Evolutionary conservation across 73 alveolate species (phyloP).

Genomic region (Uronychia binucleata): DNA sequence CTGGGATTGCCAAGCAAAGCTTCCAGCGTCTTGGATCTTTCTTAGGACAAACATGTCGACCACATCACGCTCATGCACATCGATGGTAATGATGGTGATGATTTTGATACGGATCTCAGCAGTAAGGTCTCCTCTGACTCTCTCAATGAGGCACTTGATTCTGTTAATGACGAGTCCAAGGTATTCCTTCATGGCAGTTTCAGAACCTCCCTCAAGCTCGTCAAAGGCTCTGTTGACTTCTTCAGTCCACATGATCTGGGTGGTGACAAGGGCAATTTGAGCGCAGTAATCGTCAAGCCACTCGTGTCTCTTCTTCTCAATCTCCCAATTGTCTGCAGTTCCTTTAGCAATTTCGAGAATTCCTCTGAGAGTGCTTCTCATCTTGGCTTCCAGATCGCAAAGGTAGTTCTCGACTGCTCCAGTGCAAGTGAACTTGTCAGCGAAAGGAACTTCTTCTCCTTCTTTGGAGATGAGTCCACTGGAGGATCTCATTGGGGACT

Average conservation of each 20-base stretch:
- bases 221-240: constrained; percentile 98
- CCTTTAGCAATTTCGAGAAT: constrained; percentile 87
- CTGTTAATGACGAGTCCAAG: constrained; percentile 71
- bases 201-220: constrained; percentile 98
- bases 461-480: constrained; percentile 80
- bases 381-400: constrained; percentile 88
- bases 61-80: constrained; percentile 99
- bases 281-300: constrained; percentile 99
- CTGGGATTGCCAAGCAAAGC: constrained; percentile 99
- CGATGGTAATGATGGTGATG: constrained; percentile 99
- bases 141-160: constrained; percentile 91
- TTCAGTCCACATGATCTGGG: constrained; percentile 99
- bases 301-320: constrained; percentile 95
- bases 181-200: constrained; percentile 98
- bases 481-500: constrained; percentile 59
- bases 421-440: constrained; percentile 80
- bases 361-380: constrained; percentile 90
- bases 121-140: constrained; percentile 91
- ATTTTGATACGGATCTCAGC: constrained; percentile 94
- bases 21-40: constrained; percentile 71
- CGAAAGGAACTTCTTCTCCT: constrained; percentile 92
- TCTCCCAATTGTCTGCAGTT: constrained; percentile 95
- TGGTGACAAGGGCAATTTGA: constrained; percentile 96
- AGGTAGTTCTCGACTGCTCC: constrained; percentile 99
- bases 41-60: constrained; percentile 93